Evolutionary conservation across 208 protist genomes (phyloP).

Genomic region (Crithidia acanthocephali): DNA sequence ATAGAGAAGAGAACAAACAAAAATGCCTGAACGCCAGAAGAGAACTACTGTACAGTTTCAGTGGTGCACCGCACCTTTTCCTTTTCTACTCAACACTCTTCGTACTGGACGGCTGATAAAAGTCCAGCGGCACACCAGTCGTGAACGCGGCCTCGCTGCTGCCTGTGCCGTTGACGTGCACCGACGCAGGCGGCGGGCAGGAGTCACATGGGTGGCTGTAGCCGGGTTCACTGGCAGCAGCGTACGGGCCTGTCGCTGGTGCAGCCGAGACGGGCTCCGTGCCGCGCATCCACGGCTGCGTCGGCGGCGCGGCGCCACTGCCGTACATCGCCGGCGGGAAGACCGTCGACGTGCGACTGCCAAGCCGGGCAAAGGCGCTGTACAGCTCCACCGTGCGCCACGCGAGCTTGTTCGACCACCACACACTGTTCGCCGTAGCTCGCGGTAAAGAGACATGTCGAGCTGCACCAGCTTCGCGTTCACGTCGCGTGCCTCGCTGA

Average conservation of each 20-base stretch:
- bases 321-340: neutral
- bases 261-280: neutral
- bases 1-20: no score
- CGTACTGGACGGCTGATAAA: neutral
- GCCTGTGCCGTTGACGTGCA: neutral
- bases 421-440: neutral
- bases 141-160: neutral
- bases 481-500: neutral
- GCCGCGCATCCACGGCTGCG: neutral
- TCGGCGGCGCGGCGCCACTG: neutral
- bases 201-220: neutral
- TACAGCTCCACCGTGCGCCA: neutral
- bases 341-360: neutral
- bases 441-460: neutral
- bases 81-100: no score
- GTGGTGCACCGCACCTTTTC: no score
- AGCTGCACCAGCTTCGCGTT: conserved; percentile 6
- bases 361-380: neutral
- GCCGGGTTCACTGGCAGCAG: neutral
- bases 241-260: neutral
- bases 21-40: no score
- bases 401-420: conserved; percentile 5
- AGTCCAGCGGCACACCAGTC: conserved; percentile 1
- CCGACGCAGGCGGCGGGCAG: neutral
- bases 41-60: no score